Evolutionary conservation across 176 grass and related monocot species (phyloP).

Genomic region (Hsuehochloa calcarea): DNA sequence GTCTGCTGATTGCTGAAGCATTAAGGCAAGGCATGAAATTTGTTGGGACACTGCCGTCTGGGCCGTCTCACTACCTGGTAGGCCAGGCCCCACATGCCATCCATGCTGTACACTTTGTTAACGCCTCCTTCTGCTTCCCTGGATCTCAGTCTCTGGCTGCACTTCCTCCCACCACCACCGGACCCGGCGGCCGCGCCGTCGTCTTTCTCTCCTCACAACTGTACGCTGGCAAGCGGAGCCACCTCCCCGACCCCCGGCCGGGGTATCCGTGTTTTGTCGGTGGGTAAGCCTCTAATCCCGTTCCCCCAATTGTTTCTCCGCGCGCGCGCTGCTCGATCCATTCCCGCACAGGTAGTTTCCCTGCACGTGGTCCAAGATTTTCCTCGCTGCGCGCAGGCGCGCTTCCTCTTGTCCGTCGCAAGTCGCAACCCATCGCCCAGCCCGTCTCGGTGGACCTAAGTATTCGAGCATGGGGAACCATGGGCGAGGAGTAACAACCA

Average conservation of each 20-base stretch:
- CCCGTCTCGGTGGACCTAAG: not conserved
- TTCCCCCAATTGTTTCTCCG: not conserved
- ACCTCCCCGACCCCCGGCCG: not conserved
- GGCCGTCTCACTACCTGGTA: not conserved
- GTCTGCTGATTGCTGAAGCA: too few relatives aligned
- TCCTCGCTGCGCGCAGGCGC: not conserved
- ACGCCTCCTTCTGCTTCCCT: not conserved
- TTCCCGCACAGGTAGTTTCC: not conserved
- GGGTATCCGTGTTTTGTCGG: not conserved
- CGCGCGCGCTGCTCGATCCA: slow-evolving; percentile 19
- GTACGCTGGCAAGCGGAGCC: not conserved
- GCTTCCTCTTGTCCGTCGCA: not conserved
- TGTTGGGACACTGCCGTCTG: too few relatives aligned
- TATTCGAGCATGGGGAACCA: not conserved
- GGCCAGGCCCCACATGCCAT: not conserved
- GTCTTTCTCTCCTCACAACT: not conserved
- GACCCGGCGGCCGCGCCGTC: not conserved
- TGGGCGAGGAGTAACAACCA: not conserved
- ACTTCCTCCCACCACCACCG: not conserved
- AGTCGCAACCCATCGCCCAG: not conserved
- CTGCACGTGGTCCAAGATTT: not conserved
- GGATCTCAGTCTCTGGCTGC: not conserved
- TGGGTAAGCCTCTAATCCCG: slow-evolving; percentile 27
- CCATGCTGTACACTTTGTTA: not conserved
- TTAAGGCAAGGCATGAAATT: too few relatives aligned